Evolutionary conservation across 177 flowering plant species (phyloP).

Genomic region (Vitis hybrid): DNA sequence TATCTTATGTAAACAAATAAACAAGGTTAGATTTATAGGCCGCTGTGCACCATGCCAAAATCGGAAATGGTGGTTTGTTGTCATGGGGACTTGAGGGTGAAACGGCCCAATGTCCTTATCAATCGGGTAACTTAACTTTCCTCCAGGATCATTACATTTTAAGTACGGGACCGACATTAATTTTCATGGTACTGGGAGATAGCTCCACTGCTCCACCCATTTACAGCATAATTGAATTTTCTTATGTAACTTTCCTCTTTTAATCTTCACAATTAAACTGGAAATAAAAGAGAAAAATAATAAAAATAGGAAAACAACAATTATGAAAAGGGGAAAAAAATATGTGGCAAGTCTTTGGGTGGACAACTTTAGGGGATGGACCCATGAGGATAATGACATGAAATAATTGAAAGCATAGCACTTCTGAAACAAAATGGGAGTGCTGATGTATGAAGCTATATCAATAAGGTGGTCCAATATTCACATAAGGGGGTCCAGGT

Average conservation of each 20-base stretch:
- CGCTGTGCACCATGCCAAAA: neutral
- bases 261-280: neutral
- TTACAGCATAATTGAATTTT: slow-evolving; percentile 1
- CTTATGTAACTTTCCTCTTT: neutral
- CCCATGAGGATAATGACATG: slow-evolving; percentile 38
- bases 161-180: slow-evolving; percentile 44
- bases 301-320: neutral
- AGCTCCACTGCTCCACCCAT: slow-evolving; percentile 18
- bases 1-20: neutral
- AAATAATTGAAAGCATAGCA: slow-evolving; percentile 40
- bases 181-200: slow-evolving; percentile 38
- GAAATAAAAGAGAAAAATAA: neutral
- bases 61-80: neutral
- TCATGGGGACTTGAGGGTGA: slow-evolving; percentile 14
- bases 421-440: slow-evolving; percentile 10
- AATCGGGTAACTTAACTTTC: slow-evolving; percentile 52
- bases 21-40: neutral
- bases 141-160: slow-evolving; percentile 25
- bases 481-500: slow-evolving; percentile 23
- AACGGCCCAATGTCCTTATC: slow-evolving; percentile 36
- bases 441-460: slow-evolving; percentile 4
- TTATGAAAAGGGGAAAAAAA: slow-evolving; percentile 2
- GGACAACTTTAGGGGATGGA: slow-evolving; percentile 21
- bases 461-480: slow-evolving; percentile 40
- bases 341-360: slow-evolving; percentile 11